Base-by-base conservation (phyloP, 2,329 filamentous ascomycete genomes). In the Chaetomiaceae sp. region DNA sequence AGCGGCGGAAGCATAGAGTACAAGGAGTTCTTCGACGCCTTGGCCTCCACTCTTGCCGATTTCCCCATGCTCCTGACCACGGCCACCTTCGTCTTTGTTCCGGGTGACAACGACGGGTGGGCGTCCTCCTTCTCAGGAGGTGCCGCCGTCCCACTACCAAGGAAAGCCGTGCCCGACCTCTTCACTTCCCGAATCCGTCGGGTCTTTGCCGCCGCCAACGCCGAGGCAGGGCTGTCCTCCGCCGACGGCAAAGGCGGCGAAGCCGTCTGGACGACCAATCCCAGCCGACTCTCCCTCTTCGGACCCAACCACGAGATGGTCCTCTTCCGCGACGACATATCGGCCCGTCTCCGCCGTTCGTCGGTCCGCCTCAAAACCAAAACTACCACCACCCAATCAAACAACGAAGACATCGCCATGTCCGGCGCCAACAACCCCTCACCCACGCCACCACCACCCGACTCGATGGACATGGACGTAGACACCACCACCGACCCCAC, bases 101-200 rank as follows among this genome's bases (percentile, higher is more conserved):
- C 93, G 0, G 93, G 93, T 25, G 92, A 97, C 69, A 95, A 96
- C 65, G 93, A 99, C 66, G 91, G 89, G n/a, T 99, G 93, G 93
- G 82, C 86, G 5, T 95, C 89, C 0, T 80, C 90, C 2, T 96
- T 95, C 65, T 82, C 82, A 1, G 85, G 83, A 2, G 89, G 89
- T 4, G 85, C 87, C 1, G 82, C 86, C 0, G 79, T 81, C 0
- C 80, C 85, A 0, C 64, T 92, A 10, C 89, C 89, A 0, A 72
- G 85, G 9, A 84, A 85, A 57, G 70, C 78, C 0, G 79, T 99
- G 2, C 93, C 93, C 1, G 87, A 92, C 6, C 73, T 96, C 60
- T 99, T 99, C 69, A 97, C 92, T 0, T 92, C 85, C 27, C 79
- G 93, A 14, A 79, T 99, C 38, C 84, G 87, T 58, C 79, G 92